Base-by-base conservation (phyloP, 805 yeast genomes). In the Teunomyces stri region DNA sequence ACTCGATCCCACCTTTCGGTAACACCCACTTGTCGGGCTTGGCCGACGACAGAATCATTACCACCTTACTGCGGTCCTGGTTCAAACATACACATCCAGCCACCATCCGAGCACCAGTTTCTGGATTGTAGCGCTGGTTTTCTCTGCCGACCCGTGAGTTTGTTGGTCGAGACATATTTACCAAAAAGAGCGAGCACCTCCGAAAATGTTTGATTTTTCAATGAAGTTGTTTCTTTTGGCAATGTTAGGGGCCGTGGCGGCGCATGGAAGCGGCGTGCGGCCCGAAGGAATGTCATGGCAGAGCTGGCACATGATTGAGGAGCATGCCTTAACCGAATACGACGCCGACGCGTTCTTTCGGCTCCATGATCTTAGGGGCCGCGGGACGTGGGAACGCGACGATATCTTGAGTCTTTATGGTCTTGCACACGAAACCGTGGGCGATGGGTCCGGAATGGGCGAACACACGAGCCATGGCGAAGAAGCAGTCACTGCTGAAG, bases 1-100 rank as follows among this genome's bases (percentile, higher is more conserved):
- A 62, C 66, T 94, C 99, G 34, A 91, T 83, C 1, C 99, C 99
- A 29, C 99, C 99, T 64, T 94, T 94, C 4, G 99, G 99, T 3
- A 94, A 65, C 6, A 94, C 88, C 96, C 96, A 92, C 55, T 76
- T 76, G 48, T 81, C 79, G 36, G 74, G 76, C 52, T 82, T 83
- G 5, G 84, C 83, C 11, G 85, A 74, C 1, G 97, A 88, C 47
- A 87, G 78, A 20, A 94, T 79, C 82, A 94, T 79, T 7, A 94
- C 76, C 15, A 92, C 90, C 55, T 82, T 77, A 25, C 74, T 75
- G 47, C 75, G 78, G 22, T 75, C 71, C 1, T 65, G 61, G 55
- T 83, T 81, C 42, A 92, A 67, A 21, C 92, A 84, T 9, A 94
- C 79, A 55, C 96, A 87, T 0, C 99, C 99, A 3, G 98, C 97